Evolutionary conservation across 2,329 filamentous ascomycete species (phyloP), one percentile per base, ranked within the genome.

Genomic region (Paecilomyces dactylethromorphus): DNA sequence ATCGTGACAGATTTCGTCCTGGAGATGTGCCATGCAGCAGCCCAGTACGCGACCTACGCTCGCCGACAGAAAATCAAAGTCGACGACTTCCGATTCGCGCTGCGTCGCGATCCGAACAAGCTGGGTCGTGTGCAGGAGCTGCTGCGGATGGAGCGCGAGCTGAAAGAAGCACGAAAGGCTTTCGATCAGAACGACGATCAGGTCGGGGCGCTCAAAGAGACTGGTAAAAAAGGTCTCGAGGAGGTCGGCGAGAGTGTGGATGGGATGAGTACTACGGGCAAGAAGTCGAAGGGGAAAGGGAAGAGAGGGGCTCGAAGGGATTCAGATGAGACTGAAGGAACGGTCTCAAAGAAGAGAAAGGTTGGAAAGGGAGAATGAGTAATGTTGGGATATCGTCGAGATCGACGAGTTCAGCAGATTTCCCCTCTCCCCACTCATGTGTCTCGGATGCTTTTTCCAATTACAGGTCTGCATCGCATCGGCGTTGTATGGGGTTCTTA

Each of bases 1-100:
- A 93, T 97, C 66, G 86, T 96, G 61, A 96, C 92, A 62, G 94
- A 97, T 79, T 97, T 96, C 80, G 91, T 97, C 72, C 91, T 96
- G 72, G 91, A 94, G 73, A 87, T 94, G 57, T 93, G 90, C 76
- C 94, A 96, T 78, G 88, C 91, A 71, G 93, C 94, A 3, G 91
- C 92, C 3, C 86, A 90, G 52, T 87, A 88, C 56, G 94, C 94
- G 0, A 87, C 90, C 73, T 91, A 96, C 75, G 87, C 90, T 2
- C 89, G 92, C 0, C 89, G 94, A 1, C 91, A 96, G 69, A 99
- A 99, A 78, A 92, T 99, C 77, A 99, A 99, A 75, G 90, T 96
- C 69, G 93, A 97, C 69, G 94, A 99, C 76, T 96, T 99, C 78
- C 92, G 95, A 70, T 99, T 96, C 76, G 91, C 92, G 45, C 85